Evolutionary conservation across 2,329 filamentous ascomycete genomes (phyloP), one percentile per base, ranked within the genome.

Genomic region (Setomelanomma holmii): DNA sequence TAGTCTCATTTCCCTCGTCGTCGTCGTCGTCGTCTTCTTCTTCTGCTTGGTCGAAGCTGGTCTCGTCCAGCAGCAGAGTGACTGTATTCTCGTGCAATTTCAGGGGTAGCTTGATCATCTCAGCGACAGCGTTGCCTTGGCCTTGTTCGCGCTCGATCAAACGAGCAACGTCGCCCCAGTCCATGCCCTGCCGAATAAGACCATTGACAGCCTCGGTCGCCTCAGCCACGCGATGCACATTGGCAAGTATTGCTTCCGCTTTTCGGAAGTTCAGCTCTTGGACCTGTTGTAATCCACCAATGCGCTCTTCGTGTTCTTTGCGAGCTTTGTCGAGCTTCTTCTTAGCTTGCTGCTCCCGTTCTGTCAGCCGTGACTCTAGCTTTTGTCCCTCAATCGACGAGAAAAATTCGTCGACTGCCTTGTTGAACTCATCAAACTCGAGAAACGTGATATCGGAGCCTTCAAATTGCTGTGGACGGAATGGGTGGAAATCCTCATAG

Each of bases 401-500:
- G 74, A 96, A 98, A 78, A 97, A 99, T 62, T 96, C 91, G 69
- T 99, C 95, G 0, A 96, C 92, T 0, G 92, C 95, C 68, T 89
- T 89, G 74, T 97, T 97, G 79, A 96, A 98, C 8, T 87, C 89
- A 5, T 91, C 84, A 60, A 93, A 92, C 47, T 90, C 85, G 11
- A 98, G 69, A 14, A 96, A 85, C 3, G 85, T 83, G 20, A 88
- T 84, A 0, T 81, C 77, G 0, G 86, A 78, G 49, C 92, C 86
- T 56, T 87, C 85, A 56, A 96, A 89, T 62, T 98, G 93, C 19
- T 82, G 80, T 0, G 95, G 95, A 34, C 89, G 80, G 73, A 98
- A 98, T 0, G 95, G 95, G 63, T 98, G 93, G 65, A 97, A 98
- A 66, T 99, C 95, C 48, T 97, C 90, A 68, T 97, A 99, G 1